These are phyloP conservation scores for Microcos paniculata DNA, from an alignment of 345 rosid species.

Conservation along the genomic window DNA sequence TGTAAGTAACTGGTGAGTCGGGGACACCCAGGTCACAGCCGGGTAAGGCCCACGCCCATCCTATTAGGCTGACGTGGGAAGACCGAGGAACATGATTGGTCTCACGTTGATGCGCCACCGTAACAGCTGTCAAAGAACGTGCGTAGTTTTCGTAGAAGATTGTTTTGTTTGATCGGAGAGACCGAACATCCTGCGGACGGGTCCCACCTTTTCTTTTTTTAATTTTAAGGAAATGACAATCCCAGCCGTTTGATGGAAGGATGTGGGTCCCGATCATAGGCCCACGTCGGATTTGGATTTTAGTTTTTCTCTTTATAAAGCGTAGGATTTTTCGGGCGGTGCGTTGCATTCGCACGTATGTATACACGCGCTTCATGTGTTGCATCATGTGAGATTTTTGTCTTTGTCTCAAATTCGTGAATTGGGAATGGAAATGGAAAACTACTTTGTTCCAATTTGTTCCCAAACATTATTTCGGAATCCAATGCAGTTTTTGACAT, in stretches of 20 bases:
- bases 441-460: background rate
- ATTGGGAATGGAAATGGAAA: background rate
- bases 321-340: slow-evolving; percentile 35
- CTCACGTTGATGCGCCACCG: slow-evolving; percentile 29
- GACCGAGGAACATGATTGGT: slow-evolving; percentile 60
- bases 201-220: slow-evolving; percentile 6
- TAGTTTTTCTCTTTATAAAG: background rate
- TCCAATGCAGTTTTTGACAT: background rate
- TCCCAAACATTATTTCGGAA: background rate
- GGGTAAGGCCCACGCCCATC: slow-evolving; percentile 26
- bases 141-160: background rate
- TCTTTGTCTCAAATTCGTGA: background rate
- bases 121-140: slow-evolving; percentile 62
- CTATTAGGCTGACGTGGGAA: slow-evolving; percentile 42
- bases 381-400: slow-evolving; percentile 1
- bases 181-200: slow-evolving; percentile 13
- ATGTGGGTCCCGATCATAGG: slow-evolving; percentile 15
- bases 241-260: slow-evolving; percentile 39
- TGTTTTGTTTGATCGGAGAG: background rate
- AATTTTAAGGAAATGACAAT: slow-evolving; percentile 14
- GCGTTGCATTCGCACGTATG: slow-evolving; percentile 37
- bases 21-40: slow-evolving; percentile 26
- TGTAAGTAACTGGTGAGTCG: slow-evolving; percentile 5
- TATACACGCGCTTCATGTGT: background rate
- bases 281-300: slow-evolving; percentile 8